Evolutionary conservation across 306 rosid genomes (phyloP), one percentile per base, ranked within the genome.

Genomic region (Cicer cuneatum): DNA sequence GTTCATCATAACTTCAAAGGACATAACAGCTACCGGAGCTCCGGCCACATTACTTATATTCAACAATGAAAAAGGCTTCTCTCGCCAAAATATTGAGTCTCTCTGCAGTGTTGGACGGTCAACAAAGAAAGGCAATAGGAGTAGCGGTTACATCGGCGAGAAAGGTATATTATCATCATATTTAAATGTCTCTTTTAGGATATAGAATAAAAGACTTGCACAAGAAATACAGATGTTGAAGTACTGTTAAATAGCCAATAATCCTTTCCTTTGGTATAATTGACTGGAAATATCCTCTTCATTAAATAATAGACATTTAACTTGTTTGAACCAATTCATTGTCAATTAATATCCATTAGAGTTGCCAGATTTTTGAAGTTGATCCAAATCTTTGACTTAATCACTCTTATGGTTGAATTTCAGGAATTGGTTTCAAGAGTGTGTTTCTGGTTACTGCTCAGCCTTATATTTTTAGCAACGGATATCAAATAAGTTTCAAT

Each of bases 381-480:
- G 13, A 40, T 24, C 29, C 24, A 16, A 52, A 51, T 33, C 48
- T 45, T 56, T 75, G 57, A 79, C 49, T 47, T 41, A 51, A 61
- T 38, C 67, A 45, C 10, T 54, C 63, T 89, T 59, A 35, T 73
- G 70, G 7, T 71, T 15, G 16, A 73, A 75, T 48, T 73, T 75
- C 89, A 92, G 98, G 98, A 8, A 92, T 88, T 42, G 98, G 94
- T 88, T 90, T 90, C 87, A 90, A 92, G 82, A 90, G 96, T 82
- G 98, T 92, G 5, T 92, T 92, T 77, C 78, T 92, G 60, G 78
- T 92, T 46, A 78, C 92, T 63, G 56, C 87, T 33, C 72, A 58
- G 38, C 98, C 98, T 5, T 87, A 86, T 57, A 86, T 92, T 45
- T 90, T 87, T 67, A 90, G 96, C 76, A 90, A 90, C 4, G 98